Evolutionary conservation across 106 monocot species (phyloP).

Genomic region (Dendrobium huoshanense): DNA sequence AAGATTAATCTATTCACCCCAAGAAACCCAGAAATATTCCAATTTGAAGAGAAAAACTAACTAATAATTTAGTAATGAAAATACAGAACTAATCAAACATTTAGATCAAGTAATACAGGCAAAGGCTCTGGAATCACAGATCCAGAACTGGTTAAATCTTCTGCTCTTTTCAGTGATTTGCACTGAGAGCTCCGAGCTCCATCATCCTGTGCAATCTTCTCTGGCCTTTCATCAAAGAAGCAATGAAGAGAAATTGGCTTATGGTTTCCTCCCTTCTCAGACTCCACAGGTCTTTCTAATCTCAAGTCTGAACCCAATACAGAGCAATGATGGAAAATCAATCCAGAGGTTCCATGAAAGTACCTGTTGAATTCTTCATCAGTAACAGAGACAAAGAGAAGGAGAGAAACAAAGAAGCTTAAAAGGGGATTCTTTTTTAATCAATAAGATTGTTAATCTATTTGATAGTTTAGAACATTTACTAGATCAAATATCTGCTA

Average conservation of each 20-base stretch:
- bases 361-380: background rate
- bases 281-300: background rate
- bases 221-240: background rate
- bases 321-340: background rate
- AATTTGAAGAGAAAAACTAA: no score
- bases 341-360: background rate
- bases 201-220: background rate
- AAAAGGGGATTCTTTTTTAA: background rate
- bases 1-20: background rate
- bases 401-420: background rate
- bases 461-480: no score
- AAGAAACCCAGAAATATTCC: no score
- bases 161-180: background rate
- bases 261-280: background rate
- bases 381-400: background rate
- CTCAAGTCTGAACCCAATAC: background rate
- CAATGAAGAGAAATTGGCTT: background rate
- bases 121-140: background rate
- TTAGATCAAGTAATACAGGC: conserved; percentile 8
- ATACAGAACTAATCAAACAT: conserved; percentile 1
- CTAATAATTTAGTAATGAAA: background rate
- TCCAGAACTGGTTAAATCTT: background rate
- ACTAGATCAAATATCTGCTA: no score
- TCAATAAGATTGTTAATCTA: no score
- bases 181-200: background rate